Evolutionary conservation across 805 yeast genomes (phyloP).

Genomic region (Yamadazyma takamatsuzukensis): DNA sequence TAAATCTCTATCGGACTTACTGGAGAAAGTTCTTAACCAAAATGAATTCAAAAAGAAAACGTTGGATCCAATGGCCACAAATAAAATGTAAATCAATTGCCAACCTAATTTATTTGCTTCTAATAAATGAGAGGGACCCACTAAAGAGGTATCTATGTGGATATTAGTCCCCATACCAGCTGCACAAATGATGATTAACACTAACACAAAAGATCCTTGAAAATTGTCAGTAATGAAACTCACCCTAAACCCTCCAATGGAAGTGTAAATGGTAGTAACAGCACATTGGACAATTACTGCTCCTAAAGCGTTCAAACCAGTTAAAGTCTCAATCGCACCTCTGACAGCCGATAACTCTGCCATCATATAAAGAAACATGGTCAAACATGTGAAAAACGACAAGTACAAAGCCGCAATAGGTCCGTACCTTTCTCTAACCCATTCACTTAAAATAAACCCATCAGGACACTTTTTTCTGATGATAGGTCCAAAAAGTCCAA

Average conservation of each 20-base stretch:
- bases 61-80: conserved; percentile 84
- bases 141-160: conserved; percentile 56
- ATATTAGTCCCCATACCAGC: conserved; percentile 77
- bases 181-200: conserved; percentile 65
- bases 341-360: conserved; percentile 82
- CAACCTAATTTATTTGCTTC: conserved; percentile 74
- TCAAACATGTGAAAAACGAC: conserved; percentile 77
- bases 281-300: conserved; percentile 81
- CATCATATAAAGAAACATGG: conserved; percentile 82
- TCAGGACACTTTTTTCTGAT: conserved; percentile 78
- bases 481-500: conserved; percentile 78
- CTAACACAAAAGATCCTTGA: conserved; percentile 72
- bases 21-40: conserved; percentile 93
- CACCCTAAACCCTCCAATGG: conserved; percentile 84
- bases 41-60: conserved; percentile 89
- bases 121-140: conserved; percentile 63
- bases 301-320: conserved; percentile 75
- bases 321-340: conserved; percentile 69
- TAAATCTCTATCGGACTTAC: conserved; percentile 71
- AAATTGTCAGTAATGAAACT: conserved; percentile 84
- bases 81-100: conserved; percentile 81
- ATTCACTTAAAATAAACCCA: conserved; percentile 88
- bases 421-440: conserved; percentile 88
- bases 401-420: conserved; percentile 66
- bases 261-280: conserved; percentile 83